Evolutionary conservation across 345 rosid species (phyloP).

Genomic region (Crucihimalaya himalaica): DNA sequence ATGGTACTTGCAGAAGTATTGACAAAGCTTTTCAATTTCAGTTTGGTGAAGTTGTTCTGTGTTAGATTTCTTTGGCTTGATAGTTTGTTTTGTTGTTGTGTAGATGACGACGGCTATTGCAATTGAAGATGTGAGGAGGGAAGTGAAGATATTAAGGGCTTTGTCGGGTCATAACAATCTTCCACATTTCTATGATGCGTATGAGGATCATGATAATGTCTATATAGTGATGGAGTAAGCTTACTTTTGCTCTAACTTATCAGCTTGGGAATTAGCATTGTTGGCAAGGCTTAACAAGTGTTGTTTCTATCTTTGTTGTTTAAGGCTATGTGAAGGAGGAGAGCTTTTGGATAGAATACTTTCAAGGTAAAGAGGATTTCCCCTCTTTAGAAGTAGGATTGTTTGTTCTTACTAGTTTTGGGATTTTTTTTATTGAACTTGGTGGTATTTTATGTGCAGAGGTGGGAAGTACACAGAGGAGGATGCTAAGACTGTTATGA

Average conservation of each 20-base stretch:
- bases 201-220: conserved; percentile 86
- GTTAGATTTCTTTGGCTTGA: background rate
- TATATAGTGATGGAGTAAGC: conserved; percentile 98
- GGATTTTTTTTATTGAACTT: background rate
- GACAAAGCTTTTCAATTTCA: conserved; percentile 12
- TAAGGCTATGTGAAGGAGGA: conserved; percentile 96
- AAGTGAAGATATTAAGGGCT: conserved; percentile 84
- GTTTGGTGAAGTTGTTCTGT: conserved; percentile 26
- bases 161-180: conserved; percentile 84
- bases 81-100: conserved; percentile 23
- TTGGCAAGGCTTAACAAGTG: conserved; percentile 6
- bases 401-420: background rate
- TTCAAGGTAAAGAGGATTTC: conserved; percentile 60
- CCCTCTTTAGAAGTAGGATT: conserved; percentile 11
- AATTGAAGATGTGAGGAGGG: conserved; percentile 97
- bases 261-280: background rate
- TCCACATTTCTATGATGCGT: conserved; percentile 85
- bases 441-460: conserved; percentile 46
- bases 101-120: conserved; percentile 99
- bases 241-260: background rate
- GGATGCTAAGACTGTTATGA: conserved; percentile 91
- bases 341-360: conserved; percentile 97
- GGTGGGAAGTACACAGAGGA: conserved; percentile 98
- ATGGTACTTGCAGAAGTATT: background rate
- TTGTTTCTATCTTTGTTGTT: conserved; percentile 13